These are phyloP conservation scores for Diaporthe sp. DNA, from an alignment of 2,329 filamentous ascomycete species.

Conservation along the genomic window DNA sequence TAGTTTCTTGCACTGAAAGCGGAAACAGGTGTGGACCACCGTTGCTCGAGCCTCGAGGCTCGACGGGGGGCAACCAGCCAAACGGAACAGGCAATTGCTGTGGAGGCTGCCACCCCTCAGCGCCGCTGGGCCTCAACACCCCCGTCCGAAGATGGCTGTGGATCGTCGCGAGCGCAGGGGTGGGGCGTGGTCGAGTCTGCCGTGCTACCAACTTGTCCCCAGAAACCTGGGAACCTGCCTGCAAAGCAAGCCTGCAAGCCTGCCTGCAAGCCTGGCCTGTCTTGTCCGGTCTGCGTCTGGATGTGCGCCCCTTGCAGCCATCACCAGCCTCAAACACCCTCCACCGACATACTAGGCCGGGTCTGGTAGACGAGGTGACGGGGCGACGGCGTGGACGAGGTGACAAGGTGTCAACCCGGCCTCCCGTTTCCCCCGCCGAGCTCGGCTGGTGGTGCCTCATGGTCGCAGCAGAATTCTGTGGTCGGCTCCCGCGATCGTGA, in stretches of 20 bases:
- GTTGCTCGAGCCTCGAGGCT: slow-evolving; percentile 30
- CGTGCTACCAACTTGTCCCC: not conserved
- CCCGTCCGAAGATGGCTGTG: not conserved
- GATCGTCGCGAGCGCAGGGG: slow-evolving; percentile 22
- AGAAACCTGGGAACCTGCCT: too few relatives aligned
- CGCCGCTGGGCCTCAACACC: not conserved
- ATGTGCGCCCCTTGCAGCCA: slow-evolving; percentile 25
- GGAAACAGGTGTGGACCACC: slow-evolving; percentile 29
- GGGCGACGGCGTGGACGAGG: not conserved
- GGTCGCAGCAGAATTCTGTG: slow-evolving; percentile 21
- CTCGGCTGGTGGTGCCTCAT: not conserved
- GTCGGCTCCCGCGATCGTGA: slow-evolving; percentile 23
- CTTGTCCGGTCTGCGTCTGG: not conserved
- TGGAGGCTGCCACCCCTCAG: slow-evolving; percentile 26
- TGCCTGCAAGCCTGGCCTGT: not conserved
- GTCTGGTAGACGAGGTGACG: slow-evolving; percentile 1
- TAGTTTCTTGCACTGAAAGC: slow-evolving; percentile 32
- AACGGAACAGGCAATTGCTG: slow-evolving; percentile 30
- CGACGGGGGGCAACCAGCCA: slow-evolving; percentile 23
- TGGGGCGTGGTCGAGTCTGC: slow-evolving; percentile 3
- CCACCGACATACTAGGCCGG: slow-evolving; percentile 10
- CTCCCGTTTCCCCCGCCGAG: slow-evolving; percentile 17
- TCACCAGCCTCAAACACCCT: slow-evolving; percentile 27
- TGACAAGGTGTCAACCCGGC: slow-evolving; percentile 31
- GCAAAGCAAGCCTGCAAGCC: too few relatives aligned